phyloP scores from a whole-genome alignment of 805 yeast genomes.

The Ogataea allantospora region DNA sequence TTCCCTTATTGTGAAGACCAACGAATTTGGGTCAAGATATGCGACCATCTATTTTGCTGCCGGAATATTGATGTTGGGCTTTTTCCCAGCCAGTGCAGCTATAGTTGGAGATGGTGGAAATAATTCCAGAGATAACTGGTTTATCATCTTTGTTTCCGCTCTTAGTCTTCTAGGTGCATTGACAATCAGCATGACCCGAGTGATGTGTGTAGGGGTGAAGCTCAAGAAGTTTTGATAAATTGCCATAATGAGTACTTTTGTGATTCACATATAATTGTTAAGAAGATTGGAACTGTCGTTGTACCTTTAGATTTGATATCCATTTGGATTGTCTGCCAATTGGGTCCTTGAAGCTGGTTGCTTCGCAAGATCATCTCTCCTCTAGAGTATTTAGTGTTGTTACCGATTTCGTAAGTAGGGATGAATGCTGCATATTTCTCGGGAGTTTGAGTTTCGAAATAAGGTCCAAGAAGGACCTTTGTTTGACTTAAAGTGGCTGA shows the following conservation, averaged over 20 bases:
- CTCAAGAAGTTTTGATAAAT: slow-evolving; percentile 2
- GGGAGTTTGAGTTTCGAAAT: slow-evolving; percentile 1
- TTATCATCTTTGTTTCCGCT: no score
- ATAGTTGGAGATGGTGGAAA: no score
- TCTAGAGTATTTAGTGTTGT: slow-evolving; percentile 1
- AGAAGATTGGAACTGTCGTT: not conserved
- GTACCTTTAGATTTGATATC: not conserved
- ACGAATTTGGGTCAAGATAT: no score
- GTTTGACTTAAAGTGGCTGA: not conserved
- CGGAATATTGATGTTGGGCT: no score
- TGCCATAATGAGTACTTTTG: not conserved
- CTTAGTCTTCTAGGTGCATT: no score
- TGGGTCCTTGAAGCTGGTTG: slow-evolving; percentile 1
- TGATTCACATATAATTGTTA: not conserved
- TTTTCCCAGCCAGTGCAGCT: no score
- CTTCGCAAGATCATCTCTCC: slow-evolving; percentile 1
- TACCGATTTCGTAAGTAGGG: slow-evolving; percentile 4
- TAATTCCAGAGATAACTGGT: no score
- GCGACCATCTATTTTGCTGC: no score
- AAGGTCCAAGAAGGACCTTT: not conserved
- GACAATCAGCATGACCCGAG: no score
- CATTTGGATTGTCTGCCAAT: slow-evolving; percentile 4
- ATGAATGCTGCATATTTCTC: slow-evolving; percentile 5
- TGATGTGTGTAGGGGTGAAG: no score
- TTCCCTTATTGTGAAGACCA: no score